Conservation (phyloP, 2,329 filamentous ascomycete species). For the Malbranchea zuffiana region DNA sequence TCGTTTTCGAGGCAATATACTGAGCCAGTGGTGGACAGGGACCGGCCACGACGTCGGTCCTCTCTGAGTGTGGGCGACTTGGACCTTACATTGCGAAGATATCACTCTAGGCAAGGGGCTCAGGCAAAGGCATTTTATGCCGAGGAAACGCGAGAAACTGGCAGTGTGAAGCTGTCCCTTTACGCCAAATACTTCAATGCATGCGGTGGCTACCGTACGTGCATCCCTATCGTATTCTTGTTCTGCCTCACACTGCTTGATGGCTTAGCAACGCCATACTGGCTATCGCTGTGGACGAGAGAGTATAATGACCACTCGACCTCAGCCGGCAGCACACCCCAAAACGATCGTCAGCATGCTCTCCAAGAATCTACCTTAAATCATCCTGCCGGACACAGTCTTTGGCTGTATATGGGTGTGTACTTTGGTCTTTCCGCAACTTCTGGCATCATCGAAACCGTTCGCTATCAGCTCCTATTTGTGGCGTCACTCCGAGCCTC, state of each 20-base stretch:
- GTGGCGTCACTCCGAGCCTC: slow-evolving; percentile 72
- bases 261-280: neutral
- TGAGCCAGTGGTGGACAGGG: too few species aligned
- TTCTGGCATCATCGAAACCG: slow-evolving; percentile 49
- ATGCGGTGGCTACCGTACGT: too few species aligned
- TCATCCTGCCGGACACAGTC: neutral
- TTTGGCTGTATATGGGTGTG: slow-evolving; percentile 29
- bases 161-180: slow-evolving; percentile 1
- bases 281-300: neutral
- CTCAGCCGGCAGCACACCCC: too few species aligned
- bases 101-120: too few species aligned
- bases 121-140: neutral
- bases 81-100: too few species aligned
- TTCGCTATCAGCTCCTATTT: slow-evolving; percentile 57
- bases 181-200: slow-evolving; percentile 5
- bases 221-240: neutral
- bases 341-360: too few species aligned
- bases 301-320: neutral
- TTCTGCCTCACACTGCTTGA: neutral
- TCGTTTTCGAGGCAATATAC: too few species aligned
- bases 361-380: too few species aligned
- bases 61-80: slow-evolving; percentile 14
- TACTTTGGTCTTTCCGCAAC: slow-evolving; percentile 56
- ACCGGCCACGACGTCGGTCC: slow-evolving; percentile 62
- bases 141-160: slow-evolving; percentile 3